A percentile compares a stretch with the other conserved stretches of the same genome.
Conservation (phyloP, 495 filamentous ascomycete genomes). For the Neurospora sp. region DNA sequence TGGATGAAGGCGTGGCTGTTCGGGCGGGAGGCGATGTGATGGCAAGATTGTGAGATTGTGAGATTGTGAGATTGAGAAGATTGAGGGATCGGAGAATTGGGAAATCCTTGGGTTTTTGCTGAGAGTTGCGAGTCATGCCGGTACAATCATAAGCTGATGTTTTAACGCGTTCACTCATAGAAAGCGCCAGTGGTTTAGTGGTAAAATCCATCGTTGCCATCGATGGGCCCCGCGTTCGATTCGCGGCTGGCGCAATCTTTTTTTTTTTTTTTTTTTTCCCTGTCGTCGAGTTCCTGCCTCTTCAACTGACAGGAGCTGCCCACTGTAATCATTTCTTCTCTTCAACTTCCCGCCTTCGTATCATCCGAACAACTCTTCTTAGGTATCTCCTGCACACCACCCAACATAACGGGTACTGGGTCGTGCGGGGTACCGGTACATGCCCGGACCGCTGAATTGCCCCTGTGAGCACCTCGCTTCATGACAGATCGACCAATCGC, state of each 20-base stretch:
- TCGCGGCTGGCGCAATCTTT: constrained; percentile 32
- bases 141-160: background rate
- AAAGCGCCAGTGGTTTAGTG: constrained; percentile 36
- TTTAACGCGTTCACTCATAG: background rate
- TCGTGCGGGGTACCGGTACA: no score
- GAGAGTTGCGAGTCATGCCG: background rate
- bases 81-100: background rate
- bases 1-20: constrained; percentile 1
- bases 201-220: constrained; percentile 47
- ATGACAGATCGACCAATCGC: no score
- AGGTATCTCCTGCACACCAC: no score
- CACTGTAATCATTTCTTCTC: no score
- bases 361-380: no score
- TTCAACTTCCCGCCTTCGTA: no score
- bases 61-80: background rate
- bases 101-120: background rate
- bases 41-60: background rate
- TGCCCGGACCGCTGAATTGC: no score
- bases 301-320: background rate
- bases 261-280: background rate
- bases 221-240: constrained; percentile 44
- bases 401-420: no score
- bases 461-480: no score
- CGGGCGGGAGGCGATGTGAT: background rate
- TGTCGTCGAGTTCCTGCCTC: background rate